Conservation (phyloP, 2,329 filamentous ascomycete species). For the Plectosphaerella plurivora region DNA sequence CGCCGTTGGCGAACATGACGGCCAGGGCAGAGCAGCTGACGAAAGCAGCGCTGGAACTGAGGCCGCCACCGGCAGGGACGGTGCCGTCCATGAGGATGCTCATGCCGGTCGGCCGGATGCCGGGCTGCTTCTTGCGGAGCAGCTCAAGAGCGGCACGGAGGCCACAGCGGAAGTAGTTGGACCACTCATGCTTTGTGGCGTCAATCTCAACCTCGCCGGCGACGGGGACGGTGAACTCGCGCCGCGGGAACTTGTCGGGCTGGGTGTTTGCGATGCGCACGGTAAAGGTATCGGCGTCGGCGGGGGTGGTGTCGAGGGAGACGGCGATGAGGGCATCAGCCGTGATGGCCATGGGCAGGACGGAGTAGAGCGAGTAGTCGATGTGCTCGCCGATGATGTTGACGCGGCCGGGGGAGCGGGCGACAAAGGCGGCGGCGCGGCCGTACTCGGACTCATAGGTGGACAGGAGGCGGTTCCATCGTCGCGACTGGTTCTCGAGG, state of each 20-base stretch:
- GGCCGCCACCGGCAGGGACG: constrained; percentile 84
- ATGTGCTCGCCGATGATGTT: constrained; percentile 99
- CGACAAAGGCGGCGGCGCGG: constrained; percentile 70
- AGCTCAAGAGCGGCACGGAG: constrained; percentile 76
- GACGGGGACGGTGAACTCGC: constrained; percentile 67
- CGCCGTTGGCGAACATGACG: constrained; percentile 80
- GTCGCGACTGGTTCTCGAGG: constrained; percentile 58
- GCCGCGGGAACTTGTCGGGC: constrained; percentile 67
- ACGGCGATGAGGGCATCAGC: constrained; percentile 89
- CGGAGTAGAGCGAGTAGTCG: constrained; percentile 95
- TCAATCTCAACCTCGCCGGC: constrained; percentile 72
- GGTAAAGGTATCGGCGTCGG: constrained; percentile 51
- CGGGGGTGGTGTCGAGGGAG: constrained; percentile 40
- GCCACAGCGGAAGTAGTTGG: constrained; percentile 97
- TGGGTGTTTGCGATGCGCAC: constrained; percentile 80
- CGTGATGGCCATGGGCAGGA: constrained; percentile 91
- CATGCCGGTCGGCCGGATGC: constrained; percentile 70
- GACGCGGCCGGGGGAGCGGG: constrained; percentile 87
- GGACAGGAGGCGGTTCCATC: constrained; percentile 72
- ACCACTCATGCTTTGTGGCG: constrained; percentile 83
- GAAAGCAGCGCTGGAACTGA: constrained; percentile 92
- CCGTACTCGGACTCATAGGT: constrained; percentile 70
- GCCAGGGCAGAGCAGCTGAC: constrained; percentile 87
- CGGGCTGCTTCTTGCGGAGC: constrained; percentile 58
- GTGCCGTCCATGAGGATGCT: constrained; percentile 86